Evolutionary conservation across 148 eudicot species (phyloP).

Genomic region (Camellia granthamiana): DNA sequence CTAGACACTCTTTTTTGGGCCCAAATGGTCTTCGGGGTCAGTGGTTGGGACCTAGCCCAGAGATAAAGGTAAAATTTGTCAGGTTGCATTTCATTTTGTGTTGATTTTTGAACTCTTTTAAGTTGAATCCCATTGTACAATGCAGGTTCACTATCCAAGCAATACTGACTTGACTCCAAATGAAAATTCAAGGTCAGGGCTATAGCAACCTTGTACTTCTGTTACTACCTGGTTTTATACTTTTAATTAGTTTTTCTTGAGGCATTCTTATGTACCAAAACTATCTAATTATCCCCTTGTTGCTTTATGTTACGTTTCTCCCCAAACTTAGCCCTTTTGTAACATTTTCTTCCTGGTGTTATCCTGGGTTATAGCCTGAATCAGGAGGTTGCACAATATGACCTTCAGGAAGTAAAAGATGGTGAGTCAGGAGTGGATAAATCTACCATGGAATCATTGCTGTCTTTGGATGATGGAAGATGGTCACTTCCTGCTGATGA

Average conservation of each 20-base stretch:
- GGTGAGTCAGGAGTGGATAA: constrained; percentile 36
- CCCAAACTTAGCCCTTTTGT: not conserved
- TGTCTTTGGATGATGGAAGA: constrained; percentile 90
- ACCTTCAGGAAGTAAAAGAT: constrained; percentile 39
- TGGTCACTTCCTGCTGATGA: constrained; percentile 61
- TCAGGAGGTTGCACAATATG: constrained; percentile 40
- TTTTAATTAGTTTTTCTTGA: not conserved
- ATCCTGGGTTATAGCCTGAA: constrained; percentile 41
- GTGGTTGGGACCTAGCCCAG: constrained; percentile 77
- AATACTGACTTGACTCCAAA: constrained; percentile 43
- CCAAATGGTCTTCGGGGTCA: constrained; percentile 82
- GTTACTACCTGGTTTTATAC: not conserved
- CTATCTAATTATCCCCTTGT: not conserved
- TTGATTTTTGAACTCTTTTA: not conserved
- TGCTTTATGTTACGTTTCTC: not conserved
- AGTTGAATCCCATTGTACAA: constrained; percentile 14
- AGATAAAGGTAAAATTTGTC: constrained; percentile 53
- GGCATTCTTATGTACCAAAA: not conserved
- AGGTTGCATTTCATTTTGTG: not conserved
- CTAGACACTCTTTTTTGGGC: constrained; percentile 92
- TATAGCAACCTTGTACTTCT: not conserved
- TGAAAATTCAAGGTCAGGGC: constrained; percentile 61
- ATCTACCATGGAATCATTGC: constrained; percentile 72
- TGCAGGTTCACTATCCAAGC: constrained; percentile 86
- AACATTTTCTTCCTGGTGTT: constrained; percentile 5